A percentile compares a stretch with the other conserved stretches of the same genome.
Evolutionary conservation across 1,284 basidiomycete species (phyloP).

Genomic region (Leccinum huronense): DNA sequence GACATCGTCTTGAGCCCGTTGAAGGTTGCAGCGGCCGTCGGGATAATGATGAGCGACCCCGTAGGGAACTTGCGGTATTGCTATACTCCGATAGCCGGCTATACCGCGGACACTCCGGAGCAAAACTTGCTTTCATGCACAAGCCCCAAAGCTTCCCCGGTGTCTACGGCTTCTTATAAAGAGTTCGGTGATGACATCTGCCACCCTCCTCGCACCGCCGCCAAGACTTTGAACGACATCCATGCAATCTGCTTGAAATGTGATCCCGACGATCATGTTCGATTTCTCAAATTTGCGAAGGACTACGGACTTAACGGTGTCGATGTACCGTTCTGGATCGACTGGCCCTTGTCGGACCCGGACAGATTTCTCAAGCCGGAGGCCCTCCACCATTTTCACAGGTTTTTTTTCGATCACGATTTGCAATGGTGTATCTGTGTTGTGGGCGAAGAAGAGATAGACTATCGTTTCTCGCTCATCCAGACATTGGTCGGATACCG

Average conservation of each 20-base stretch:
- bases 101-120: background rate
- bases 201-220: background rate
- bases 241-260: background rate
- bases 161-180: background rate
- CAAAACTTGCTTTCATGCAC: background rate
- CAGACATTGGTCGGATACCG: background rate
- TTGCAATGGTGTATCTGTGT: conserved; percentile 1
- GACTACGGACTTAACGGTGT: background rate
- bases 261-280: background rate
- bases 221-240: background rate
- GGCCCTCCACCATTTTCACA: background rate
- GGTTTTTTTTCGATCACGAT: conserved; percentile 1
- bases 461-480: background rate
- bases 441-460: background rate
- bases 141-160: background rate
- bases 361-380: background rate
- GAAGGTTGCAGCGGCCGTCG: background rate
- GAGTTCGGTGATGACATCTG: background rate
- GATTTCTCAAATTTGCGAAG: background rate
- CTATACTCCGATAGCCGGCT: background rate
- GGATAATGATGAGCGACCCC: background rate
- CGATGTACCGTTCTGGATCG: background rate
- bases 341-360: background rate
- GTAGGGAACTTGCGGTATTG: background rate
- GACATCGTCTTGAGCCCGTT: background rate